These are phyloP conservation scores for Draba incana DNA, from an alignment of 345 rosid species.

Conservation along the genomic window DNA sequence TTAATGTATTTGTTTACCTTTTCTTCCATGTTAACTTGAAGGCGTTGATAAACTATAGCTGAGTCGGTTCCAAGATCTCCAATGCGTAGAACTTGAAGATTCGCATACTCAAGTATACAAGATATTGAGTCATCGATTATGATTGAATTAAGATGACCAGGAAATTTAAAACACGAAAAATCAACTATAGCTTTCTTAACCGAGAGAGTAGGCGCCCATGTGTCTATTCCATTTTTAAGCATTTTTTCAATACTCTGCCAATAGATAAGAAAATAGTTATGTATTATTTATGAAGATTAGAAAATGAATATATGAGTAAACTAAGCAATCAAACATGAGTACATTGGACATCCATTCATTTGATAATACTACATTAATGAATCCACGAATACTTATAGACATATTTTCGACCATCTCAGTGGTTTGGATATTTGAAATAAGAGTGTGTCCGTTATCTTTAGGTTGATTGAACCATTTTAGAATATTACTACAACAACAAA, in stretches of 20 bases:
- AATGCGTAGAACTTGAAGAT: slow-evolving; percentile 85
- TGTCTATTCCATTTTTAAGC: slow-evolving; percentile 79
- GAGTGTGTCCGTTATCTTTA: slow-evolving; percentile 93
- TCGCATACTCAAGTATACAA: slow-evolving; percentile 90
- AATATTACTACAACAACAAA: too few relatives aligned
- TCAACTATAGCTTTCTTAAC: slow-evolving; percentile 87
- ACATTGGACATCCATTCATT: slow-evolving; percentile 89
- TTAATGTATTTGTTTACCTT: slow-evolving; percentile 52
- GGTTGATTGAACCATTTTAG: too few relatives aligned
- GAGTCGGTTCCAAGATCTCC: slow-evolving; percentile 92
- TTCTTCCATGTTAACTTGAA: slow-evolving; percentile 81
- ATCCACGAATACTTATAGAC: slow-evolving; percentile 95
- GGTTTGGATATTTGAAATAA: slow-evolving; percentile 67
- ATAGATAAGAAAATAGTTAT: slow-evolving; percentile 30
- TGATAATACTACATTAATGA: slow-evolving; percentile 76
- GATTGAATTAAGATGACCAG: slow-evolving; percentile 95
- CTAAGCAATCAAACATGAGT: slow-evolving; percentile 1
- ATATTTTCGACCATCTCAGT: slow-evolving; percentile 81
- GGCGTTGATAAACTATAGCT: slow-evolving; percentile 75
- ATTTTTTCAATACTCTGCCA: slow-evolving; percentile 77
- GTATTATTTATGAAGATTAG: not conserved
- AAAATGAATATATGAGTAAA: not conserved
- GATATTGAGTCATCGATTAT: slow-evolving; percentile 95
- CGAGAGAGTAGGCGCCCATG: slow-evolving; percentile 77
- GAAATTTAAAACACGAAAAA: slow-evolving; percentile 98